Evolutionary conservation across 192 early-diverging fungal genomes (phyloP).

Genomic region (Geranomyces michiganensis): DNA sequence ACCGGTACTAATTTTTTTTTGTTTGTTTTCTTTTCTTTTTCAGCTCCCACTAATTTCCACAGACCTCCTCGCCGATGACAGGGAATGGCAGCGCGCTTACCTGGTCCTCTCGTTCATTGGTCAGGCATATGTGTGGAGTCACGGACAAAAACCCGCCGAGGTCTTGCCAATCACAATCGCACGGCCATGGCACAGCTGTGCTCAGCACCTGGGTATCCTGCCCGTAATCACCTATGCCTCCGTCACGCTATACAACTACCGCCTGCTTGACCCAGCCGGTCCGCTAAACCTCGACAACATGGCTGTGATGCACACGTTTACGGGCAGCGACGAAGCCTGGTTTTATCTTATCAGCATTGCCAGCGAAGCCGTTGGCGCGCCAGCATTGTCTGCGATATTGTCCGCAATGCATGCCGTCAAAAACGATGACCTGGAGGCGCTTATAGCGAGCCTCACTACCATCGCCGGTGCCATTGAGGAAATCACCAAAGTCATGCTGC

Average conservation of each 20-base stretch:
- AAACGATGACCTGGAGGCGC: slow-evolving; percentile 48
- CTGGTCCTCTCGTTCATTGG: slow-evolving; percentile 84
- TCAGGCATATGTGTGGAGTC: slow-evolving; percentile 92
- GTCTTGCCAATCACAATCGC: slow-evolving; percentile 76
- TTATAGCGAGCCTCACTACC: slow-evolving; percentile 52
- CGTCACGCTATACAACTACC: slow-evolving; percentile 91
- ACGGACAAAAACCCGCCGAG: slow-evolving; percentile 75
- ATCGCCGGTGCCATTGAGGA: slow-evolving; percentile 51
- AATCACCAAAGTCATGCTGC: slow-evolving; percentile 38
- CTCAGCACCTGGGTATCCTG: slow-evolving; percentile 76
- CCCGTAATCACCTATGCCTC: slow-evolving; percentile 87
- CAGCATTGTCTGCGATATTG: slow-evolving; percentile 68
- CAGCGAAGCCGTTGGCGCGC: slow-evolving; percentile 82
- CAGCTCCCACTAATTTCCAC: slow-evolving; percentile 78
- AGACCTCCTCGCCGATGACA: slow-evolving; percentile 55
- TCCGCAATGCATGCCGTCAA: slow-evolving; percentile 66
- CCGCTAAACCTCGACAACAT: slow-evolving; percentile 81
- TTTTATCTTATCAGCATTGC: slow-evolving; percentile 92
- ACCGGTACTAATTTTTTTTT: background rate
- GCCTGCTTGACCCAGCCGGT: slow-evolving; percentile 78
- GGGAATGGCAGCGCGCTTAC: slow-evolving; percentile 87
- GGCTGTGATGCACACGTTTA: slow-evolving; percentile 78
- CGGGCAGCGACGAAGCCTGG: slow-evolving; percentile 93
- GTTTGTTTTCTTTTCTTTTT: too few species aligned
- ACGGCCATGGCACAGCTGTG: slow-evolving; percentile 78